Evolutionary conservation across 2,329 filamentous ascomycete genomes (phyloP).

Genomic region (Mycosphaerella sp.): DNA sequence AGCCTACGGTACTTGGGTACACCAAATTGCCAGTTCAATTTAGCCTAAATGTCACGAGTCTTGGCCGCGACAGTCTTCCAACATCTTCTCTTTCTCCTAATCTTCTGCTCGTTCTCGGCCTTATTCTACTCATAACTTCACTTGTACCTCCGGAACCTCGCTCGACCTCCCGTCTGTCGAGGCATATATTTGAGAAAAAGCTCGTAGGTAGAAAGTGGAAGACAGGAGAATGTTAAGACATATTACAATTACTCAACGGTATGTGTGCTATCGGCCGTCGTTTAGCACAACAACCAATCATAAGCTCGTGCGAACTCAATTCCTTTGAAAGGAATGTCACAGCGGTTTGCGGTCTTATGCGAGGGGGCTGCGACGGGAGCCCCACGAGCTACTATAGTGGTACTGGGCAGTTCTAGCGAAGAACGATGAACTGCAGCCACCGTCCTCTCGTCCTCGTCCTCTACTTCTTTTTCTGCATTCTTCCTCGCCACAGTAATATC

Average conservation of each 20-base stretch:
- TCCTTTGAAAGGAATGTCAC: conserved; percentile 1
- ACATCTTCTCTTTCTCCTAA: too few species aligned
- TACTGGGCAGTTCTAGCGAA: not conserved
- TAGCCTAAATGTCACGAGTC: too few species aligned
- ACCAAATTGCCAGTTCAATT: too few species aligned
- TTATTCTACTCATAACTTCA: too few species aligned
- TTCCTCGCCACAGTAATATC: too few species aligned
- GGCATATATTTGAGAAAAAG: not conserved
- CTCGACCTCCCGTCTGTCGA: too few species aligned
- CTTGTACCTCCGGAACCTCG: too few species aligned
- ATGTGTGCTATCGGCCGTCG: not conserved
- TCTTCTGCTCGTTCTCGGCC: too few species aligned
- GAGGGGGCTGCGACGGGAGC: not conserved
- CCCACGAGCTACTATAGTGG: not conserved
- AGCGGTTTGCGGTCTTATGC: conserved; percentile 1
- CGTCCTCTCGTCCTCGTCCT: conserved; percentile 1
- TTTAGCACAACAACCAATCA: conserved; percentile 2
- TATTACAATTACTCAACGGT: not conserved
- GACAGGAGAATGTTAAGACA: not conserved
- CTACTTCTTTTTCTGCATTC: too few species aligned
- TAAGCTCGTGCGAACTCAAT: not conserved
- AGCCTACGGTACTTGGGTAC: too few species aligned
- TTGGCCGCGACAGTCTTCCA: too few species aligned
- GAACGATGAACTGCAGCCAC: conserved; percentile 5
- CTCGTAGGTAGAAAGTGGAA: not conserved